Evolutionary conservation across 2,329 filamentous ascomycete species (phyloP), one percentile per base, ranked within the genome.

Genomic region (Aspergillus sp.): DNA sequence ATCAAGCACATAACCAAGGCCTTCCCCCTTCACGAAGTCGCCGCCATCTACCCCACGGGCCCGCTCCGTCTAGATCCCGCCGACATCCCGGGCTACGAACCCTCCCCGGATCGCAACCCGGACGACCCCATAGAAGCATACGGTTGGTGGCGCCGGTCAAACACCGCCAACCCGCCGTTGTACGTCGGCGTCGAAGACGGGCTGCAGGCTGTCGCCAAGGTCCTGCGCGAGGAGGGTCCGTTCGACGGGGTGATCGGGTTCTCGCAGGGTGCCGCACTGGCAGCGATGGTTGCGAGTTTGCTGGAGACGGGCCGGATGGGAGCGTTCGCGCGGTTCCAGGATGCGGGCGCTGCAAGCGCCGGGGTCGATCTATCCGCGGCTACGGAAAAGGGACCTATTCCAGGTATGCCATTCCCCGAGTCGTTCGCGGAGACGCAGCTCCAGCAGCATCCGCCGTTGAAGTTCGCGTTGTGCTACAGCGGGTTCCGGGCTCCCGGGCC

Each of bases 181-280:
- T 96, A 94, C 66, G 73, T 77, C 7, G 79, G 81, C 0, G 67
- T 96, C 2, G 79, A 85, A n/a, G 68, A 78, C 19, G 88, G 87
- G 1, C 75, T 96, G 56, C 67, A 62, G 0, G 61, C 70, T 2
- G 68, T 95, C 4, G 85, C 85, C 0, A 63, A 73, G 4, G 69
- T 80, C 0, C 78, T 94, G 27, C 66, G 70, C 30, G 74, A 77
- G 1, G 77, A 81, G 6, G 84, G 81, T 0, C 83, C 83, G 1
- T 79, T 91, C 40, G 86, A 93, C 59, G 88, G 83, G 5, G 82
- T 90, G 0, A 71, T 90, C 29, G 89, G 88, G 0, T 94, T 94
- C 70, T 86, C 80, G 50, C 88, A 94, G 68, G 88, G 88, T 19
- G 88, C 78, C 5, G 83, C 82, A 1, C 72, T 83, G 40, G 82